Evolutionary conservation across 768 basidiomycete species (phyloP).

Genomic region (Naganishia onofrii): DNA sequence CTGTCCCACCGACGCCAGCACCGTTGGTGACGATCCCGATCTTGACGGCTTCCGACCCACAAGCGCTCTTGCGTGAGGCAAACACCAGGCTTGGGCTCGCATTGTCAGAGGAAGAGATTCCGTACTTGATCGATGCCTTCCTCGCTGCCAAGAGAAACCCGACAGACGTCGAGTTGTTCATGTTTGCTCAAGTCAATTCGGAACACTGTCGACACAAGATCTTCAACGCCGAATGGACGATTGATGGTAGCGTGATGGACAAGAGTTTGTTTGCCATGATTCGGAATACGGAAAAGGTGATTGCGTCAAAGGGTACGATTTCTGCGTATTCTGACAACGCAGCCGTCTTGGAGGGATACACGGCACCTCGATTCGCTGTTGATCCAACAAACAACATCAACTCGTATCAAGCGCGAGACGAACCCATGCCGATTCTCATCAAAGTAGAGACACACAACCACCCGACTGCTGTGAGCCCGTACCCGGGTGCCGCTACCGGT

Average conservation of each 20-base stretch:
- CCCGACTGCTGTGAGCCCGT: conserved; percentile 96
- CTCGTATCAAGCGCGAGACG: conserved; percentile 61
- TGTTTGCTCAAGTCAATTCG: conserved; percentile 99
- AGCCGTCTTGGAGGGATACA: conserved; percentile 79
- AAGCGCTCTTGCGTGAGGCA: conserved; percentile 66
- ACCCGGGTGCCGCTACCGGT: conserved; percentile 96
- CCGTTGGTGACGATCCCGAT: conserved; percentile 73
- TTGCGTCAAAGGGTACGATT: conserved; percentile 73
- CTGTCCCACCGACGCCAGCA: conserved; percentile 61
- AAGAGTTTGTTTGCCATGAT: conserved; percentile 93
- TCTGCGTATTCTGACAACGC: conserved; percentile 98
- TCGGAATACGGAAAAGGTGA: conserved; percentile 77
- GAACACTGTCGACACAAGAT: conserved; percentile 99
- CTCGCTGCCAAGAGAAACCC: conserved; percentile 79
- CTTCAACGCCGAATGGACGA: conserved; percentile 95
- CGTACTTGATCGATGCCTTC: conserved; percentile 87
- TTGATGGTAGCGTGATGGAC: conserved; percentile 67
- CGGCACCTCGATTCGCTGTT: conserved; percentile 71
- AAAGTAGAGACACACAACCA: conserved; percentile 99
- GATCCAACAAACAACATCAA: conserved; percentile 38
- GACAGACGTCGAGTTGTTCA: conserved; percentile 96
- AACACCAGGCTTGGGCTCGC: conserved; percentile 87
- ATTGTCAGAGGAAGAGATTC: conserved; percentile 80
- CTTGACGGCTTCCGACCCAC: conserved; percentile 57
- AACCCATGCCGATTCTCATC: conserved; percentile 82